A percentile compares a stretch with the other conserved stretches of the same genome.
These are phyloP conservation scores for Metarhizium rileyi DNA, from an alignment of 2,329 filamentous ascomycete genomes.

Conservation along the genomic window DNA sequence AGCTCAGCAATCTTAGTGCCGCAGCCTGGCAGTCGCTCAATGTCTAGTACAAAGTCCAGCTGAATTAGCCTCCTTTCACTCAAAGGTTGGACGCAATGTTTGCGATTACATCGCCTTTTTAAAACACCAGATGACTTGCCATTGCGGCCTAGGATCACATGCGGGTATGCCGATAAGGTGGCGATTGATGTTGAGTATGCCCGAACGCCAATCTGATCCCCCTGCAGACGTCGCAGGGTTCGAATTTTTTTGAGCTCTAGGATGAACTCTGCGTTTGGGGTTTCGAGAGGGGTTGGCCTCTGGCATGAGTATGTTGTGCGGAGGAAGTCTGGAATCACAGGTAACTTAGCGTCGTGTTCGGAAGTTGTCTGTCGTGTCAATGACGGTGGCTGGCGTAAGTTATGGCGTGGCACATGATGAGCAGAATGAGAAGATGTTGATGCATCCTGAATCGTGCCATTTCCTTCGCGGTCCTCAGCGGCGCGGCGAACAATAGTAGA, in stretches of 20 bases:
- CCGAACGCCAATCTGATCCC: slow-evolving; percentile 69
- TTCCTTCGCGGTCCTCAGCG: slow-evolving; percentile 8
- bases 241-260: slow-evolving; percentile 64
- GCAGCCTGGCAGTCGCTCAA: slow-evolving; percentile 63
- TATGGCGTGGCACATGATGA: too few species aligned
- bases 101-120: neutral
- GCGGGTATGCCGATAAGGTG: slow-evolving; percentile 70
- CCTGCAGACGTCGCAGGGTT: slow-evolving; percentile 56
- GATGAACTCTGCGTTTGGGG: slow-evolving; percentile 70
- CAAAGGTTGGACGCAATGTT: neutral
- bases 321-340: slow-evolving; percentile 58
- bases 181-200: slow-evolving; percentile 87
- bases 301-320: slow-evolving; percentile 65
- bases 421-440: slow-evolving; percentile 1
- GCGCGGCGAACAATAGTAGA: slow-evolving; percentile 14
- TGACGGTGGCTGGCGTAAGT: slow-evolving; percentile 13
- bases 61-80: neutral
- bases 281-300: slow-evolving; percentile 57
- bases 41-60: slow-evolving; percentile 25
- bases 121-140: slow-evolving; percentile 23
- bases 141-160: slow-evolving; percentile 28
- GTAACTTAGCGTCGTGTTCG: slow-evolving; percentile 57
- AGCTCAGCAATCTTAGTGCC: slow-evolving; percentile 68
- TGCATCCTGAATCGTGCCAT: neutral
- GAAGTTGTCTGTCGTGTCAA: slow-evolving; percentile 65